These are phyloP conservation scores for Haplosporangium sp. DNA, from an alignment of 371 early-diverging fungal species.

Conservation along the genomic window DNA sequence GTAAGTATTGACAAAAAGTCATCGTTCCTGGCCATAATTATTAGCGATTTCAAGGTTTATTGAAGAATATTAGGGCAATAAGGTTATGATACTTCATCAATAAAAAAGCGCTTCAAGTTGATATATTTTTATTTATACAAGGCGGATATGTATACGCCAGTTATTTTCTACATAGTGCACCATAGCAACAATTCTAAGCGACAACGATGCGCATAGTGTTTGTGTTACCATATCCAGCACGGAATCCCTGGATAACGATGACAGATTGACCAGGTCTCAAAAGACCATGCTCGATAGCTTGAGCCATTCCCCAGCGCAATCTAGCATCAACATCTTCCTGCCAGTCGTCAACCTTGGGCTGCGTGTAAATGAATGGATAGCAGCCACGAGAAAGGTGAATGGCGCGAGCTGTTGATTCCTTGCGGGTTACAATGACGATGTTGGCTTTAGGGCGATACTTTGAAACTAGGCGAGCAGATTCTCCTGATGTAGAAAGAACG, in stretches of 20 bases:
- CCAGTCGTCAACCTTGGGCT: slow-evolving; percentile 73
- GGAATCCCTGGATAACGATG: slow-evolving; percentile 84
- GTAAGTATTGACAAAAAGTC: background rate
- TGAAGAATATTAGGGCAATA: background rate
- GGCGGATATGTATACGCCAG: background rate
- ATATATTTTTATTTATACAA: background rate
- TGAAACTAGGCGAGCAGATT: slow-evolving; percentile 90
- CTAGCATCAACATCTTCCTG: slow-evolving; percentile 89
- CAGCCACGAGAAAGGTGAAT: slow-evolving; percentile 91
- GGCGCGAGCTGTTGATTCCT: slow-evolving; percentile 88
- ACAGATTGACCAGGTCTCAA: slow-evolving; percentile 77
- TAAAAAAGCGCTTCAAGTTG: no score
- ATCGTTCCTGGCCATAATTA: no score
- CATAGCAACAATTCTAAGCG: slow-evolving; percentile 16
- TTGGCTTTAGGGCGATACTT: slow-evolving; percentile 96
- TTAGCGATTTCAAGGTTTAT: background rate
- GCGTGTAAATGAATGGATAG: slow-evolving; percentile 88
- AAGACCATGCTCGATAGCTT: slow-evolving; percentile 67
- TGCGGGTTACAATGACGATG: slow-evolving; percentile 91
- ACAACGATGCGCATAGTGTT: slow-evolving; percentile 85
- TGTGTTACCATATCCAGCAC: slow-evolving; percentile 80
- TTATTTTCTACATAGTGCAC: background rate
- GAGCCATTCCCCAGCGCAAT: slow-evolving; percentile 78
- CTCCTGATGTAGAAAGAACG: slow-evolving; percentile 83
- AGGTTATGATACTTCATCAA: no score